Percentiles rank a stretch among this genome's conserved stretches.
These are phyloP conservation scores for Syzygium malaccense DNA, from an alignment of 441 rosid species.

Conservation along the genomic window DNA sequence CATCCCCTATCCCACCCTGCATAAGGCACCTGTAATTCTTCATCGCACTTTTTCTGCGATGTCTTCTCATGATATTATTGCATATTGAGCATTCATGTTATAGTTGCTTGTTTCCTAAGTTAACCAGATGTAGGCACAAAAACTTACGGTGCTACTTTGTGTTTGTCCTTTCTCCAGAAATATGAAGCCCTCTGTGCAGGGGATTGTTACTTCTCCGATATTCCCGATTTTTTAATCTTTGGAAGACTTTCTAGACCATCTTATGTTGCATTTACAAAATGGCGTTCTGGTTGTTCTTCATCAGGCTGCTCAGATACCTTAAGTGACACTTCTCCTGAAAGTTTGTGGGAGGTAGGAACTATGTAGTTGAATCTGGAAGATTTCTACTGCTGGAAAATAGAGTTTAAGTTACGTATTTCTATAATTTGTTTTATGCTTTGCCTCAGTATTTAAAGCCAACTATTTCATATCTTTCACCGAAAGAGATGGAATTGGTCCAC, in stretches of 20 bases:
- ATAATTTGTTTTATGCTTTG: conserved; percentile 4
- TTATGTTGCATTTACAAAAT: conserved; percentile 38
- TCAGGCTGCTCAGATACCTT: conserved; percentile 31
- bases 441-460: conserved; percentile 71
- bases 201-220: conserved; percentile 27
- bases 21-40: not conserved
- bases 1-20: not conserved
- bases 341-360: conserved; percentile 84
- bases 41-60: not conserved
- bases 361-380: not conserved
- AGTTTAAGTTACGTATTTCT: not conserved
- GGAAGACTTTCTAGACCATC: conserved; percentile 36
- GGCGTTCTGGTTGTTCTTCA: conserved; percentile 47
- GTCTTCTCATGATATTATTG: not conserved
- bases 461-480: conserved; percentile 71
- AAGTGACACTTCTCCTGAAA: conserved; percentile 54
- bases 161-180: conserved; percentile 24
- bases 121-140: not conserved
- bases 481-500: conserved; percentile 74
- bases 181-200: conserved; percentile 32
- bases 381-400: conserved; percentile 5
- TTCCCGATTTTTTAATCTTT: conserved; percentile 26
- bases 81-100: not conserved
- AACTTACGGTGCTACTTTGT: not conserved
- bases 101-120: not conserved